These are phyloP conservation scores for Leccinum longicurvipes DNA, from an alignment of 768 basidiomycete genomes.

Conservation along the genomic window DNA sequence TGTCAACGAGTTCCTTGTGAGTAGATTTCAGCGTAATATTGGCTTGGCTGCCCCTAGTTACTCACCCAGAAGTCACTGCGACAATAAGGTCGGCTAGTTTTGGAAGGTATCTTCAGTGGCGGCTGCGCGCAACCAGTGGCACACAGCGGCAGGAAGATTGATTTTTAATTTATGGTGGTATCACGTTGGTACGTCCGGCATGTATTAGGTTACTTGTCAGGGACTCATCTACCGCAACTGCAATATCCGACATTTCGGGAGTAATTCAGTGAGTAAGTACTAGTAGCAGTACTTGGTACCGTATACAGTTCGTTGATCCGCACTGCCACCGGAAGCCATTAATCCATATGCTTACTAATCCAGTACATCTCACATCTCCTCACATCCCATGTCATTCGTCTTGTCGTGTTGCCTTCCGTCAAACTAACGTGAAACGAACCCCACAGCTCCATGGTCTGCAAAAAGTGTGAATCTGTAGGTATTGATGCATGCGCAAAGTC, in stretches of 20 bases:
- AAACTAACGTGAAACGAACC: constrained; percentile 1
- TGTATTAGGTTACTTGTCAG: not conserved
- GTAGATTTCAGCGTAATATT: constrained; percentile 8
- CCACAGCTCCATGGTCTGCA: constrained; percentile 69
- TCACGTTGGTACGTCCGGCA: not conserved
- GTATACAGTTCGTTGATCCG: not conserved
- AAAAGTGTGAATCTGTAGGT: constrained; percentile 75
- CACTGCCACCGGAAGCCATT: not conserved
- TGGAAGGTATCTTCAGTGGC: constrained; percentile 13
- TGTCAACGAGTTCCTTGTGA: constrained; percentile 33
- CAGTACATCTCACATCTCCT: not conserved
- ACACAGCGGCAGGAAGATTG: constrained; percentile 4
- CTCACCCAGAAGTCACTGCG: constrained; percentile 18
- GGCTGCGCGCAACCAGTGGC: not conserved
- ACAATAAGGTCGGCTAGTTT: constrained; percentile 30
- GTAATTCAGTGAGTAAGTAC: not conserved
- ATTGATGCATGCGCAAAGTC: constrained; percentile 8
- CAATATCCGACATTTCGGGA: not conserved
- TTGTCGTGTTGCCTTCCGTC: not conserved
- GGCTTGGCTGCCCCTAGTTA: too few species aligned
- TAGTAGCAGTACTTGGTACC: not conserved
- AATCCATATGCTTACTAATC: constrained; percentile 19
- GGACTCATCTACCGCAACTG: not conserved
- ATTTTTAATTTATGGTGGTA: not conserved
- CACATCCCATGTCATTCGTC: constrained; percentile 1